Evolutionary conservation across 345 rosid genomes (phyloP).

Genomic region (Citrus mangshanensis): DNA sequence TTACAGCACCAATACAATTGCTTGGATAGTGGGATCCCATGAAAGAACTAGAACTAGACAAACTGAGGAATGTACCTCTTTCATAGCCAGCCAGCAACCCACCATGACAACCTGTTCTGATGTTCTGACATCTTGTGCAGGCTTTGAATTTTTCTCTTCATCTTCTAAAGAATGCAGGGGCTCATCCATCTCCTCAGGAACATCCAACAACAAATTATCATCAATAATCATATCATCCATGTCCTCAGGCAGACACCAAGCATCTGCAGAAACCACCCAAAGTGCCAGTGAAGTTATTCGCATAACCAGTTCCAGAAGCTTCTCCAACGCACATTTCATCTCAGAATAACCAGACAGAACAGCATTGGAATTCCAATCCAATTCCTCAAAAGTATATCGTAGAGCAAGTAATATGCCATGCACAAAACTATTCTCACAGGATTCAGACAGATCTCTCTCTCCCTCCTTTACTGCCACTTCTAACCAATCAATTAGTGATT

Average conservation of each 20-base stretch:
- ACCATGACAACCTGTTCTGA: slow-evolving; percentile 91
- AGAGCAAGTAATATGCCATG: slow-evolving; percentile 86
- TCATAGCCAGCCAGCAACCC: slow-evolving; percentile 99
- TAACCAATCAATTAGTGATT: slow-evolving; percentile 77
- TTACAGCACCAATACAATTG: background rate
- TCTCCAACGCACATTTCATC: slow-evolving; percentile 65
- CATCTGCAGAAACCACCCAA: slow-evolving; percentile 98
- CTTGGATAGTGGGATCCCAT: background rate
- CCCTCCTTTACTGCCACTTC: slow-evolving; percentile 66
- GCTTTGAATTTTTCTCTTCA: slow-evolving; percentile 39
- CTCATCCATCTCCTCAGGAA: slow-evolving; percentile 35
- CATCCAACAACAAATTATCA: slow-evolving; percentile 52
- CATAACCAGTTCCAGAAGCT: slow-evolving; percentile 70
- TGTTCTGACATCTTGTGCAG: slow-evolving; percentile 36
- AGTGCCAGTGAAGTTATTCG: slow-evolving; percentile 86
- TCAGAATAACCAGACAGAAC: slow-evolving; percentile 56
- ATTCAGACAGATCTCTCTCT: slow-evolving; percentile 75
- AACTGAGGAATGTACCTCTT: slow-evolving; percentile 62
- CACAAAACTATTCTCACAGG: slow-evolving; percentile 88
- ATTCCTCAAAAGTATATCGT: slow-evolving; percentile 92
- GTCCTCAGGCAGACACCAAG: slow-evolving; percentile 79
- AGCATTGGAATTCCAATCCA: slow-evolving; percentile 80
- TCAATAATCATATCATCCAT: slow-evolving; percentile 77
- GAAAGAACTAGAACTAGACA: slow-evolving; percentile 16
- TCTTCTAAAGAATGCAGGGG: slow-evolving; percentile 32